Evolutionary conservation across 169 alveolate species (phyloP), one percentile per base, ranked within the genome.

Genomic region (Plasmodium yoelii): DNA sequence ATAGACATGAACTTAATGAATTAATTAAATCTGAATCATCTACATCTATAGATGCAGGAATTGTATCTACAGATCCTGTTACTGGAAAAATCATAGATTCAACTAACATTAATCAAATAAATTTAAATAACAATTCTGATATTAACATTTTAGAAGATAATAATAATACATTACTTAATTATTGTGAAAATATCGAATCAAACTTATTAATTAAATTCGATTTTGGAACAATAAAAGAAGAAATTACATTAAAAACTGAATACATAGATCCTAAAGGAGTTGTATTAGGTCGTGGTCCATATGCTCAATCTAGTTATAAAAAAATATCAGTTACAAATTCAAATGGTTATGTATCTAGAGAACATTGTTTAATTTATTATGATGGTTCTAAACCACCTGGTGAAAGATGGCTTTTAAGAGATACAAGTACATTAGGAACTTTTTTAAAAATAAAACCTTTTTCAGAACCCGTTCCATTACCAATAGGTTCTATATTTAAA

Each of bases 261-360:
- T 95, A 96, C 94, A 86, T 90, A 12, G 86, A 90, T 53, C 97
- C 97, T 13, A 94, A 91, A 68, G 97, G 97, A 5, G 95, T 94
- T 1, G 93, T 95, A 19, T 80, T 95, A 63, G 97, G 97, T 39
- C 72, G 97, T n/a, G 97, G 97, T 5, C 97, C 97, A 19, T 93
- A 92, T 77, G 92, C 96, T 0, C 94, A 91, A 73, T 73, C 95
- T 9, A 91, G 92, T 7, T 93, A 88, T 84, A 93, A 84, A 74
- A 95, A 95, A 94, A 47, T 95, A 26, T 73, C 94, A 24, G 94
- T 95, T 22, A 94, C 97, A 7, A 84, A 95, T 57, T 94, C 93
- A 28, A 95, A 96, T 93, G 98, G 98, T 1, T 96, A 96, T 90
- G 95, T 96, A 19, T 95, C 97, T 59, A 92, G 98, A 15, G 97